These are phyloP conservation scores for Solanum sejunctum DNA, from an alignment of 257 asterid genomes.

Conservation along the genomic window DNA sequence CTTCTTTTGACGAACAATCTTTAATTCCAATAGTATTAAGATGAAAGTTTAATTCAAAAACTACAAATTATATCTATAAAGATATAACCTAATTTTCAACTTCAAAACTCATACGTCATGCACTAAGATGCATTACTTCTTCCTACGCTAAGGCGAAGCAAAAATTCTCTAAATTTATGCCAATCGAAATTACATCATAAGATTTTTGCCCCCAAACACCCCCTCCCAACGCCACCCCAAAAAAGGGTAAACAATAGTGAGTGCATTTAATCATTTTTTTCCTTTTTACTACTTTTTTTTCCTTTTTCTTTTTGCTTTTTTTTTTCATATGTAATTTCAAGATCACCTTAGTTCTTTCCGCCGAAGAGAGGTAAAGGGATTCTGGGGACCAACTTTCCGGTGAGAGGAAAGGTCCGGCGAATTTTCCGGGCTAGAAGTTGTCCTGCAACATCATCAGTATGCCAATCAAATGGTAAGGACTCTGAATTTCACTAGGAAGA, in stretches of 20 bases:
- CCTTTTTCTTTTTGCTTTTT: neutral
- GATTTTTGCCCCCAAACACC: too few species aligned
- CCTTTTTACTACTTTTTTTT: neutral
- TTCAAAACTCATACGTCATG: too few species aligned
- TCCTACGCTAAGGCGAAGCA: neutral
- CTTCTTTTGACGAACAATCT: too few species aligned
- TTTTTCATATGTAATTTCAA: neutral
- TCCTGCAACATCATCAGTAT: neutral
- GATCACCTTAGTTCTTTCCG: neutral
- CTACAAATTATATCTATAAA: accelerated
- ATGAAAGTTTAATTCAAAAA: neutral
- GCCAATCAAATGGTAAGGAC: neutral
- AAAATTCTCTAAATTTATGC: neutral
- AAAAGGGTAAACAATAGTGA: too few species aligned
- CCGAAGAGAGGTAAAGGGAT: neutral
- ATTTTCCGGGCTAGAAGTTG: neutral
- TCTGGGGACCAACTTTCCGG: neutral
- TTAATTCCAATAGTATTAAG: neutral
- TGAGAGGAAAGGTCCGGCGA: neutral
- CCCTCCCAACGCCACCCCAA: too few species aligned
- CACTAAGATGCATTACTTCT: too few species aligned
- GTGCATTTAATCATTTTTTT: too few species aligned
- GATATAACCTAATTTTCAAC: neutral
- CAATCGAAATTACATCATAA: accelerated
- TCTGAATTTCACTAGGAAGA: neutral